A percentile compares a stretch with the other conserved stretches of the same genome.
Conservation (phyloP, 768 basidiomycete species). For the Russula virescens region DNA sequence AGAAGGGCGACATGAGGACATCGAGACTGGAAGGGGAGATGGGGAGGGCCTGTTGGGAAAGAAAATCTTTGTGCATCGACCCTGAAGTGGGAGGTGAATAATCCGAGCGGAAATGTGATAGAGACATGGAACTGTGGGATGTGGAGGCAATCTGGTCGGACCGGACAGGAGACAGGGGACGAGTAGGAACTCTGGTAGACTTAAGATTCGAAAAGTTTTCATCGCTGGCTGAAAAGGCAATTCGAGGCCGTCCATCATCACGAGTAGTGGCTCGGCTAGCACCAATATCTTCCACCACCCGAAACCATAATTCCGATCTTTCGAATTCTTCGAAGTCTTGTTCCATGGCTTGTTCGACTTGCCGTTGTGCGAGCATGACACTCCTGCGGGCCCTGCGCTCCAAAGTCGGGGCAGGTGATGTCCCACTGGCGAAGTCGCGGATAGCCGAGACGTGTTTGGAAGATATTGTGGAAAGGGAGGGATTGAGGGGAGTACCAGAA, state of each 20-base stretch:
- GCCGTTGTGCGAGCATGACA: constrained; percentile 78
- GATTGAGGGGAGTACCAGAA: constrained; percentile 49
- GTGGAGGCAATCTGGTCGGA: constrained; percentile 24
- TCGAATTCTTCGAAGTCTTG: constrained; percentile 89
- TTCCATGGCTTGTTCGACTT: constrained; percentile 86
- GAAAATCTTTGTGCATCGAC: constrained; percentile 12
- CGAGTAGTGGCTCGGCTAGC: constrained; percentile 21
- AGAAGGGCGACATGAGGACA: constrained; percentile 71
- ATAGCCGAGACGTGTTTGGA: constrained; percentile 68
- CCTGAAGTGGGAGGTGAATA: constrained; percentile 7
- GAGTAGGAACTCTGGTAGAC: constrained; percentile 3
- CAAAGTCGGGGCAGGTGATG: constrained; percentile 37
- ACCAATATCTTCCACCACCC: constrained; percentile 70
- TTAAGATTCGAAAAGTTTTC: constrained; percentile 10
- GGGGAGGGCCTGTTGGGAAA: constrained; percentile 22
- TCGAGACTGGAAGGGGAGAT: constrained; percentile 57
- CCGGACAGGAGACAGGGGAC: constrained; percentile 9
- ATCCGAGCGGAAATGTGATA: constrained; percentile 8
- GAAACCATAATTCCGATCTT: constrained; percentile 87
- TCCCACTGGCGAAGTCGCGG: constrained; percentile 50
- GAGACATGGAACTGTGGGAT: constrained; percentile 3
- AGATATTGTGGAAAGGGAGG: constrained; percentile 57
- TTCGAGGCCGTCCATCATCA: neutral
- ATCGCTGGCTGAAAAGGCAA: constrained; percentile 3
- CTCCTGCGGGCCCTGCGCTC: constrained; percentile 62